Conservation (phyloP, 805 yeast genomes). For the Yamadazyma endophytica region DNA sequence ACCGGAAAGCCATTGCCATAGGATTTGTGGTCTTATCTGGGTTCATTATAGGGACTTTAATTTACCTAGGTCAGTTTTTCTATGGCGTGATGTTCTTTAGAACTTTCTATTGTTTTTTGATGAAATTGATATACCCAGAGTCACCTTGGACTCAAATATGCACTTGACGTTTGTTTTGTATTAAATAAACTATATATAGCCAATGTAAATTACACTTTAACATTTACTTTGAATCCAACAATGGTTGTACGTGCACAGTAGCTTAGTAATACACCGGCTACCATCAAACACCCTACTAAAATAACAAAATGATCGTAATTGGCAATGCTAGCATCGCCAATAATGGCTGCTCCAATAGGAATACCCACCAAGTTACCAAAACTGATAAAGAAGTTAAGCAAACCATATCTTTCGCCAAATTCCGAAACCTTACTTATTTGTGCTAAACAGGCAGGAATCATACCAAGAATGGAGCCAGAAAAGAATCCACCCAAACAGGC, state of each 20-base stretch:
- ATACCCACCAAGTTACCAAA: constrained; percentile 25
- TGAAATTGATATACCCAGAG: constrained; percentile 1
- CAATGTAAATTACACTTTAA: constrained; percentile 14
- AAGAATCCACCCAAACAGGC: constrained; percentile 31
- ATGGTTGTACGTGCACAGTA: constrained; percentile 14
- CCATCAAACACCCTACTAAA: constrained; percentile 24
- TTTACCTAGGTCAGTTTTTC: constrained; percentile 13
- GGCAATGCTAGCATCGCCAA: constrained; percentile 20
- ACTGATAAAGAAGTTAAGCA: constrained; percentile 23
- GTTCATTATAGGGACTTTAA: constrained; percentile 7
- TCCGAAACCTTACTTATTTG: constrained; percentile 45
- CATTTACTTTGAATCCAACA: constrained; percentile 18
- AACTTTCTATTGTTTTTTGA: constrained; percentile 1
- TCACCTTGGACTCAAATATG: constrained; percentile 1
- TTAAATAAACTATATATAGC: no score
- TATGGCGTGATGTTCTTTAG: not conserved
- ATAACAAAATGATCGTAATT: constrained; percentile 28
- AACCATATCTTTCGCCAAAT: constrained; percentile 33
- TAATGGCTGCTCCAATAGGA: constrained; percentile 26
- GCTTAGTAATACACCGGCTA: constrained; percentile 27
- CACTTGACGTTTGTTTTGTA: no score
- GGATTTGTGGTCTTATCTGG: constrained; percentile 5
- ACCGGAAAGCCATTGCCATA: constrained; percentile 4
- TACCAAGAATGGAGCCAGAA: constrained; percentile 29
- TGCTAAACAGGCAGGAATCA: constrained; percentile 50